Conservation (phyloP, 2,329 filamentous ascomycete species). For the Xylaria sp. region DNA sequence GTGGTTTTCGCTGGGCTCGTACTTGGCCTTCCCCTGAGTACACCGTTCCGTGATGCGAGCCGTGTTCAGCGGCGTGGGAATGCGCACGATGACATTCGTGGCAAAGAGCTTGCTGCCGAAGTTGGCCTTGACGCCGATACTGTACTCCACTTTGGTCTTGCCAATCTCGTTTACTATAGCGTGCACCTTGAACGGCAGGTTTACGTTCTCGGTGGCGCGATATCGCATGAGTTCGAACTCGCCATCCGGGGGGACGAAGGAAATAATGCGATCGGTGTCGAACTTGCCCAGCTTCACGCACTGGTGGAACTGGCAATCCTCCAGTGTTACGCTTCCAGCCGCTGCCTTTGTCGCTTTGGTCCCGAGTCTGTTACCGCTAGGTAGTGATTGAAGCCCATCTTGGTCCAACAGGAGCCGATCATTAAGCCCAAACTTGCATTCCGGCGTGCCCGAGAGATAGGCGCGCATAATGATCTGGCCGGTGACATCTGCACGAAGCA, state of each 20-base stretch:
- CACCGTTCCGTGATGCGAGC: constrained; percentile 91
- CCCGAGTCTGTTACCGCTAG: constrained; percentile 75
- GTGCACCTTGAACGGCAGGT: constrained; percentile 97
- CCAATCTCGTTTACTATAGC: constrained; percentile 98
- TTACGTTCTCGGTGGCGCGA: constrained; percentile 97
- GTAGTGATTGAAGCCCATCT: constrained; percentile 65
- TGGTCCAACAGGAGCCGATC: constrained; percentile 90
- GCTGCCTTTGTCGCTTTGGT: constrained; percentile 94
- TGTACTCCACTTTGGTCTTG: constrained; percentile 97
- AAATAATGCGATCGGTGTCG: constrained; percentile 94
- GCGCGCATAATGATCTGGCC: constrained; percentile 99
- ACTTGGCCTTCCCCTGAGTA: constrained; percentile 95
- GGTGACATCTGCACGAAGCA: constrained; percentile 92
- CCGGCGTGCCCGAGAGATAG: constrained; percentile 92
- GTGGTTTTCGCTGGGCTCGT: constrained; percentile 96
- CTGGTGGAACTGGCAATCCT: constrained; percentile 99
- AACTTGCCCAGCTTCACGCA: constrained; percentile 98
- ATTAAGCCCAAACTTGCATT: constrained; percentile 98
- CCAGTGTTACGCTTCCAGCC: constrained; percentile 90
- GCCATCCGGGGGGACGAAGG: constrained; percentile 93
- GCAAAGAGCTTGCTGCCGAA: constrained; percentile 96
- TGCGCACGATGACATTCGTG: constrained; percentile 91
- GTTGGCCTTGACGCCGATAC: constrained; percentile 95
- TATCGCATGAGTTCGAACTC: constrained; percentile 99
- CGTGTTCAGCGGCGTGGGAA: constrained; percentile 95